These are phyloP conservation scores for Pisolithus sp. DNA, from an alignment of 768 basidiomycete species.

Conservation along the genomic window DNA sequence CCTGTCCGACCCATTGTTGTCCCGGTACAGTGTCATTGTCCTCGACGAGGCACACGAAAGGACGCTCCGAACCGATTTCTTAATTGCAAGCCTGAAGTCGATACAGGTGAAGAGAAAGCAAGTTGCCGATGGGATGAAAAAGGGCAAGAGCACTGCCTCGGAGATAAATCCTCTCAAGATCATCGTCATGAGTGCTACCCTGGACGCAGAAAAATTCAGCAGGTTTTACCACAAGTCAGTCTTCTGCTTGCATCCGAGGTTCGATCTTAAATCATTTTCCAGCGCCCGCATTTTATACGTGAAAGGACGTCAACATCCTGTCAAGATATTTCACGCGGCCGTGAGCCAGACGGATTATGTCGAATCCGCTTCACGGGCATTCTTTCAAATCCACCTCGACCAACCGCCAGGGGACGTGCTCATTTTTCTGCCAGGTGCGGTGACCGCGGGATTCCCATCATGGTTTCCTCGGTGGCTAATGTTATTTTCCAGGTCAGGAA, in stretches of 20 bases:
- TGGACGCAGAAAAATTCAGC: constrained; percentile 94
- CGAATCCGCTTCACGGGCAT: constrained; percentile 84
- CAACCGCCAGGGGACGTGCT: constrained; percentile 82
- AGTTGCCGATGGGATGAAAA: constrained; percentile 37
- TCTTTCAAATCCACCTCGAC: constrained; percentile 88
- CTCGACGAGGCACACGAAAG: constrained; percentile 98
- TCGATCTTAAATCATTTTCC: not conserved
- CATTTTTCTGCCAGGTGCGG: constrained; percentile 81
- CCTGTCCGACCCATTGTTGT: constrained; percentile 68
- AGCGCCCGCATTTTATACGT: constrained; percentile 89
- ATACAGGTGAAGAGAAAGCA: constrained; percentile 66
- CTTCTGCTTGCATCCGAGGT: not conserved
- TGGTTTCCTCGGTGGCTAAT: not conserved
- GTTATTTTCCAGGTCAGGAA: constrained; percentile 66
- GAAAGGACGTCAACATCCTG: constrained; percentile 89
- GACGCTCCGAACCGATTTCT: constrained; percentile 86
- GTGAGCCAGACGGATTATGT: constrained; percentile 76
- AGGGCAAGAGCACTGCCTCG: constrained; percentile 31
- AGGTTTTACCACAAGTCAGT: constrained; percentile 78
- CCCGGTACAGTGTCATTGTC: constrained; percentile 79
- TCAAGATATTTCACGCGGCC: constrained; percentile 74
- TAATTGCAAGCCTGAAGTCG: constrained; percentile 84
- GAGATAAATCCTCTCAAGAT: constrained; percentile 72
- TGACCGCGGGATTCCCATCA: not conserved
- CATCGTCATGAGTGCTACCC: constrained; percentile 95